Percentiles rank a stretch among this genome's conserved stretches.
phyloP scores from a whole-genome alignment of 208 protist species.

The Leishmania turanica region DNA sequence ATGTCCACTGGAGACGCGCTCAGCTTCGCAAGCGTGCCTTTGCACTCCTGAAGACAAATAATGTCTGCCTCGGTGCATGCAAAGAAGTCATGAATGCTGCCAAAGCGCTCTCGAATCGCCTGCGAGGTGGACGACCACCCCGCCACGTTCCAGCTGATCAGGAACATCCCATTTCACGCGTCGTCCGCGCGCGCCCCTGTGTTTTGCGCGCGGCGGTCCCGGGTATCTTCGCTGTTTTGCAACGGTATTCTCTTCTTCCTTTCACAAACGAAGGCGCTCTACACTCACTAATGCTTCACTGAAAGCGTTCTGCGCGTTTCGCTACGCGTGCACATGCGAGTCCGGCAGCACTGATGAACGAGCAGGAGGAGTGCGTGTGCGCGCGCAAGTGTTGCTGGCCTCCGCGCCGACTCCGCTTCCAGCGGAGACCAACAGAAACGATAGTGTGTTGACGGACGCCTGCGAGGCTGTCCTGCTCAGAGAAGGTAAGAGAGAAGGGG shows the following conservation, averaged over 20 bases:
- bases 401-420: neutral
- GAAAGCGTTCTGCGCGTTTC: neutral
- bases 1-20: constrained; percentile 49
- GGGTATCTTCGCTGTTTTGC: neutral
- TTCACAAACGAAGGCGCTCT: neutral
- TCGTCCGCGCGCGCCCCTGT: neutral
- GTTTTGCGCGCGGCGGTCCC: no score
- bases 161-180: constrained; percentile 43
- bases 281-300: neutral
- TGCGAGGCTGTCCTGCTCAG: neutral
- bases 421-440: neutral
- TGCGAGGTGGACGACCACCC: constrained; percentile 79
- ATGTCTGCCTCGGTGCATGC: constrained; percentile 68
- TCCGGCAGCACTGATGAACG: neutral
- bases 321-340: neutral
- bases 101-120: constrained; percentile 78
- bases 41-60: constrained; percentile 87
- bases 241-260: neutral
- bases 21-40: constrained; percentile 69
- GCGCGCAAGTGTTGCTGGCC: neutral
- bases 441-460: no score
- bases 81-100: constrained; percentile 72
- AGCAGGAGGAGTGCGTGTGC: neutral
- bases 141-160: constrained; percentile 91
- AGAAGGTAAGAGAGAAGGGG: neutral